Percentiles rank a stretch among this genome's conserved stretches.
Evolutionary conservation across 2,329 filamentous ascomycete species (phyloP).

Genomic region (Fusarium denticulatum): DNA sequence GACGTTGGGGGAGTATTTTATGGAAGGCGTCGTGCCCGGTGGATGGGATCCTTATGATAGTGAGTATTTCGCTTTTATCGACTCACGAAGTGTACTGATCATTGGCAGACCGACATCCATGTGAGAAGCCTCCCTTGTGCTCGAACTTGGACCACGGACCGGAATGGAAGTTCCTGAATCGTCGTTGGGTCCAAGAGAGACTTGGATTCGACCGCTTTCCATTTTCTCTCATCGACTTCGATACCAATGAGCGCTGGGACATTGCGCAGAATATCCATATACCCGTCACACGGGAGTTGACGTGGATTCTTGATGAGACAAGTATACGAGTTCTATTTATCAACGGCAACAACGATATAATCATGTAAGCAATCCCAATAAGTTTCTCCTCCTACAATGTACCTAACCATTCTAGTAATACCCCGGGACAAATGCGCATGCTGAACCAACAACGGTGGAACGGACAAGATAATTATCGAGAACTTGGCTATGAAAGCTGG

Average conservation of each 20-base stretch:
- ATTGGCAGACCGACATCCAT: neutral
- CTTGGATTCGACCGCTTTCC: constrained; percentile 10
- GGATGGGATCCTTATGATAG: constrained; percentile 32
- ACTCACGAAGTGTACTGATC: neutral
- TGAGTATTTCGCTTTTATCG: neutral
- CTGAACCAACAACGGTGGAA: constrained; percentile 14
- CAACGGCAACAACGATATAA: constrained; percentile 22
- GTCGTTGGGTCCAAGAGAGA: constrained; percentile 18
- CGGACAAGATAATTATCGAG: neutral
- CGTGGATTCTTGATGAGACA: constrained; percentile 14
- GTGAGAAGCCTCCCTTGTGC: constrained; percentile 14
- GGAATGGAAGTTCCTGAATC: constrained; percentile 23
- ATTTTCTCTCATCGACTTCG: constrained; percentile 14
- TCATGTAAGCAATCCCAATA: neutral
- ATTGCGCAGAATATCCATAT: constrained; percentile 2
- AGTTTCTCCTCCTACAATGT: no score
- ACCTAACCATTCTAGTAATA: neutral
- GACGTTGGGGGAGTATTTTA: constrained; percentile 3
- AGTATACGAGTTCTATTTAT: constrained; percentile 8
- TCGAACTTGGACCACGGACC: constrained; percentile 19
- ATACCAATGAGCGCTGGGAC: constrained; percentile 19
- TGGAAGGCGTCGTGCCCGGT: constrained; percentile 3
- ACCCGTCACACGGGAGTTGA: constrained; percentile 20
- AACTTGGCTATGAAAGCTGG: neutral
- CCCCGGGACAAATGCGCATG: constrained; percentile 28